Base-by-base conservation (phyloP, 768 basidiomycete species). In the Termitomyces sp. region DNA sequence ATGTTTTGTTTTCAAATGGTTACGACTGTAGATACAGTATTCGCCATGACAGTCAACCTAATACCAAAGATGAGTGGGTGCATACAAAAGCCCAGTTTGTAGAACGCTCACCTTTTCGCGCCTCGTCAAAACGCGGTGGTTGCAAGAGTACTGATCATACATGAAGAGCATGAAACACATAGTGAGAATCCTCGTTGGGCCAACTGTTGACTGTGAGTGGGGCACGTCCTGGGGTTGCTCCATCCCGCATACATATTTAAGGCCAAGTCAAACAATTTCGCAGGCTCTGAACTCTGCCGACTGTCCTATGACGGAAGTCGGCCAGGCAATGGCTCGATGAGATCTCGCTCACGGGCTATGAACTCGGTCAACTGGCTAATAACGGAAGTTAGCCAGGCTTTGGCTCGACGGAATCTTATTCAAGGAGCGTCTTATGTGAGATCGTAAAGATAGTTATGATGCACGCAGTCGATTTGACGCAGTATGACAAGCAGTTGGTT, bases 11-110 rank as follows among this genome's bases (percentile, higher is more conserved):
- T 42, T 57, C 9, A 54, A 65, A 57, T 82, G 81, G 34, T 36
- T 62, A 9, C 49, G 22, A 58, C 83, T 84, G 55, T 73, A 65
- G 8, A 64, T 69, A 55, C 83, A 84, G 7, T 62, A 59, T 28
- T 58, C 53, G 2, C 55, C 55, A 49, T 76, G 73, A 60, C 83
- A 85, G 60, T 84, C 83, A 16, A 84, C 69, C 83, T 84, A 54
- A 18, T 10, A 55, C 18, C 18, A 52, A 26, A 44, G 33, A 5
- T n/a, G 20, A 31, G n/a, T 22, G 26, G 28, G 41, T 34, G 42
- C 31, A 51, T 22, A 45, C 33, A 55, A 6, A 50, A 34, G 10
- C 20, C 22, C 28, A 41, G 33, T 31, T 15, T 6, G 10, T 28
- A 24, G 18, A 22, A 31, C 22, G 24, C 68, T 28, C 65, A 77